Conservation (phyloP, 2,329 filamentous ascomycete genomes). For the Exserohilum turcica region DNA sequence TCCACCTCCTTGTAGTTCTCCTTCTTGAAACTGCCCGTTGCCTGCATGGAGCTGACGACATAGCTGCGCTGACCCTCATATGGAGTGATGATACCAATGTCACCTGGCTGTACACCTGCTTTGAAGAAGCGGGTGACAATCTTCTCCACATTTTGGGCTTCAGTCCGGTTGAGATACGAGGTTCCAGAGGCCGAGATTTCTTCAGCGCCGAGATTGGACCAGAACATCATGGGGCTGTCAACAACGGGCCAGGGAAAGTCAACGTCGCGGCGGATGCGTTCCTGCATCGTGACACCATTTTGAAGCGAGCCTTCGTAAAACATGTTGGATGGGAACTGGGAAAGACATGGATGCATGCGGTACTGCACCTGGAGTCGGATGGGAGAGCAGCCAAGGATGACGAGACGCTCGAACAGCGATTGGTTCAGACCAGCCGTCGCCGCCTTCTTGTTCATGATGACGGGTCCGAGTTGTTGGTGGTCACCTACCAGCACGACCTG, state of each 20-base stretch:
- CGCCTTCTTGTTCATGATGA: slow-evolving; percentile 99
- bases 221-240: slow-evolving; percentile 99
- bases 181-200: slow-evolving; percentile 98
- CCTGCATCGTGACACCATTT: slow-evolving; percentile 90
- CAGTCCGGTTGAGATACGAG: slow-evolving; percentile 96
- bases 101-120: slow-evolving; percentile 88
- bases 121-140: slow-evolving; percentile 99
- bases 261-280: slow-evolving; percentile 87
- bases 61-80: slow-evolving; percentile 99
- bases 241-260: slow-evolving; percentile 97
- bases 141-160: slow-evolving; percentile 97
- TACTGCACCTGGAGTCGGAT: slow-evolving; percentile 97
- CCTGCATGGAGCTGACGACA: slow-evolving; percentile 99
- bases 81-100: slow-evolving; percentile 97
- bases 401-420: slow-evolving; percentile 95
- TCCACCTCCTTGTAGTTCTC: slow-evolving; percentile 98
- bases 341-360: slow-evolving; percentile 97
- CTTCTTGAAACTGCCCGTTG: slow-evolving; percentile 95
- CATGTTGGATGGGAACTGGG: slow-evolving; percentile 98
- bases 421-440: slow-evolving; percentile 97
- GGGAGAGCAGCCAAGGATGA: slow-evolving; percentile 86
- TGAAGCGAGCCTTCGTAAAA: slow-evolving; percentile 98
- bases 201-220: slow-evolving; percentile 96
- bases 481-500: slow-evolving; percentile 98
- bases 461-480: slow-evolving; percentile 95